These are phyloP conservation scores for Sedum album DNA, from an alignment of 164 flowering plant genomes.

Conservation along the genomic window DNA sequence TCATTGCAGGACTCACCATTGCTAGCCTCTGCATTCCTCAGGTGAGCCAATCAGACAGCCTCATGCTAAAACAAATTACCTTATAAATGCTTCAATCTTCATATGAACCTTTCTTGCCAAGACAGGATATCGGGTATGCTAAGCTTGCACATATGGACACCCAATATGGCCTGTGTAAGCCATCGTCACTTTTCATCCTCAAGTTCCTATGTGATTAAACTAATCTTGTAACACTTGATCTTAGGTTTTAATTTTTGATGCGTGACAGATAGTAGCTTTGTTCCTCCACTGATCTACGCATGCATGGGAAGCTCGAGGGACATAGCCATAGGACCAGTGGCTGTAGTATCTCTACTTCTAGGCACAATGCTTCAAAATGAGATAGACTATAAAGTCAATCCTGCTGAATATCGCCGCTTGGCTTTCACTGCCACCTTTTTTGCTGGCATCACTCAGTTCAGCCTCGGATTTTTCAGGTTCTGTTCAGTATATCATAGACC, in stretches of 20 bases:
- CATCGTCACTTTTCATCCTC: background rate
- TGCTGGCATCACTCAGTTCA: conserved; percentile 77
- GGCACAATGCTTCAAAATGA: conserved; percentile 69
- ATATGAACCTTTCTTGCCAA: background rate
- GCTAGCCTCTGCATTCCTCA: conserved; percentile 89
- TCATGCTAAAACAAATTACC: background rate
- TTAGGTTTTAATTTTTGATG: background rate
- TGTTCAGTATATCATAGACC: background rate
- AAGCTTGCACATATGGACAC: conserved; percentile 60
- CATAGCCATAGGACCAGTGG: conserved; percentile 94
- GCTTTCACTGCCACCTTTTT: conserved; percentile 96
- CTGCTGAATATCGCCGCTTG: conserved; percentile 51
- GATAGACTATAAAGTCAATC: conserved; percentile 40
- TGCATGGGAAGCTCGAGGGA: conserved; percentile 95
- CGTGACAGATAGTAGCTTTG: conserved; percentile 75
- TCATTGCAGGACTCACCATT: conserved; percentile 75
- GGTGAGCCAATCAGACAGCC: conserved; percentile 22
- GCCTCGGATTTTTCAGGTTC: conserved; percentile 85
- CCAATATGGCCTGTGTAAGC: conserved; percentile 67
- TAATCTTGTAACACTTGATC: background rate
- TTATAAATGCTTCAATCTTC: background rate
- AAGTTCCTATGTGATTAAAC: background rate
- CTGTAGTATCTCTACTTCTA: conserved; percentile 80
- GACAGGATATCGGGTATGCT: conserved; percentile 65
- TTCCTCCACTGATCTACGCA: conserved; percentile 86